phyloP scores from a whole-genome alignment of 345 rosid genomes.

The Hibiscus trionum region DNA sequence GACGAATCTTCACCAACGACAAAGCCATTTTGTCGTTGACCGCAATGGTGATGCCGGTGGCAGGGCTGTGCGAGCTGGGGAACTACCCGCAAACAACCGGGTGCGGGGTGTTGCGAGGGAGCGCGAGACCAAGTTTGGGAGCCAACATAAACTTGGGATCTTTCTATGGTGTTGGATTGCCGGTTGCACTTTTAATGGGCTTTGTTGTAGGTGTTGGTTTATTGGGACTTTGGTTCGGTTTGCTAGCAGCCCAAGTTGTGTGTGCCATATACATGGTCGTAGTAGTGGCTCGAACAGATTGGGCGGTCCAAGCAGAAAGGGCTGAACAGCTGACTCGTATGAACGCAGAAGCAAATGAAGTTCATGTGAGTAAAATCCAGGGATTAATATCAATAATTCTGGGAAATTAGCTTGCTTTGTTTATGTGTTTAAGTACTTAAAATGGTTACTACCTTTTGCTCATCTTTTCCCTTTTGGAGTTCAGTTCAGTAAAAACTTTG shows the following conservation, averaged over 20 bases:
- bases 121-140: conserved; percentile 43
- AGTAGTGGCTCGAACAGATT: conserved; percentile 33
- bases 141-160: conserved; percentile 39
- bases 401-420: conserved; percentile 6
- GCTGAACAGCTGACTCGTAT: conserved; percentile 33
- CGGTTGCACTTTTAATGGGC: conserved; percentile 33
- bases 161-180: conserved; percentile 50
- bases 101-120: conserved; percentile 39
- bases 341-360: not conserved
- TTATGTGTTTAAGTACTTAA: not conserved
- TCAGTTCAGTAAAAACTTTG: not conserved
- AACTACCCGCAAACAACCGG: conserved; percentile 54
- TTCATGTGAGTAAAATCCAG: conserved; percentile 6
- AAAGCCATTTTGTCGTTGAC: conserved; percentile 33
- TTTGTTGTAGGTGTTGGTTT: conserved; percentile 29
- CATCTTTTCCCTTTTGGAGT: not conserved
- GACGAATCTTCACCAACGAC: conserved; percentile 27
- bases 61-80: conserved; percentile 48
- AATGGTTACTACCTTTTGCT: not conserved
- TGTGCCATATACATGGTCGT: conserved; percentile 28
- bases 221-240: conserved; percentile 42
- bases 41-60: conserved; percentile 34
- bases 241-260: conserved; percentile 34
- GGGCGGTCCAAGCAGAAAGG: conserved; percentile 28
- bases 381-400: conserved; percentile 9